Evolutionary conservation across 495 filamentous ascomycete species (phyloP), one percentile per base, ranked within the genome.

Genomic region (Aspergillus cristatus): DNA sequence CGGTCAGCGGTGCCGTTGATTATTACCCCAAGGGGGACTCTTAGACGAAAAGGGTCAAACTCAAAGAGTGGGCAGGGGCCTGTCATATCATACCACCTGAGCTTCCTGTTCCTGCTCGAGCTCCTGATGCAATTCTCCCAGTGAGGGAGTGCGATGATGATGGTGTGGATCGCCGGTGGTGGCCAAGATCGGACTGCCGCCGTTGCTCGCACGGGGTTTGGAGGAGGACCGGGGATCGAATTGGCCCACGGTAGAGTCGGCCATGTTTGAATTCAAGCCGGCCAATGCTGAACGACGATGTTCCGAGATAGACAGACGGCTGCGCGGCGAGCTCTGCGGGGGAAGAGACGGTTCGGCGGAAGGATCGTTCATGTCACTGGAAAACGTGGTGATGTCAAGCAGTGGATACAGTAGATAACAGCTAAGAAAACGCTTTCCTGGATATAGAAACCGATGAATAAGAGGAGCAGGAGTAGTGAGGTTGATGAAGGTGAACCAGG

Each of bases 101-200:
- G 79, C 86, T 60, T 98, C 91, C 58, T 95, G 89, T 55, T 98
- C 91, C 34, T 82, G 84, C 60, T 98, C 91, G 6, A 96, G 68
- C 54, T 94, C 86, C 50, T 98, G 90, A 53, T 96, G 89, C 26
- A 98, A 69, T 60, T 96, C 90, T n/a, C 90, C 90, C 31, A 96
- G 60, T 39, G 85, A 94, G 1, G 87, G 87, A 7, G 83, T 64
- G 7, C 77, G 75, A 34, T 75, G 74, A 48, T 84, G 82, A 45
- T 84, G 82, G 45, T 79, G 76, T 6, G 76, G 73, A 43, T 78
- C 73, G 14, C 70, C 69, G 10, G 63, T 71, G 20, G 20, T 24
- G 22, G 62, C 61, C 32, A 79, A 68, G 24, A 73, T 65, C 11
- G 81, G 78, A 24, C 75, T 82, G 3, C 62, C 60, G 3, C 76